Evolutionary conservation across 768 basidiomycete species (phyloP).

Genomic region (Leucogyrophana mollusca): DNA sequence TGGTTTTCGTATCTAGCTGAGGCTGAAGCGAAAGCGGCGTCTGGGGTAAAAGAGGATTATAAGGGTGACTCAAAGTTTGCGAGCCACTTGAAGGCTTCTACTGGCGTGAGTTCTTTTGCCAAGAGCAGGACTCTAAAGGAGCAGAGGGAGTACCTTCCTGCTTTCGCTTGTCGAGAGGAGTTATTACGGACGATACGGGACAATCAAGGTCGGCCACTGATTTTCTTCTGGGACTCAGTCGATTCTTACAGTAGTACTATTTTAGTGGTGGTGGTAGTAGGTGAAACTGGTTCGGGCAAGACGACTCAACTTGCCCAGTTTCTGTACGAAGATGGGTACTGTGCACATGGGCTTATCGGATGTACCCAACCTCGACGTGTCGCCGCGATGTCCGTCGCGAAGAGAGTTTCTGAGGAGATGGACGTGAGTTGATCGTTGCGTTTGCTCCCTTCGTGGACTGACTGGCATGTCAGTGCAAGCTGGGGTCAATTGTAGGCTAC

Average conservation of each 20-base stretch:
- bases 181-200: conserved; percentile 85
- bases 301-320: conserved; percentile 96
- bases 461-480: conserved; percentile 60
- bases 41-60: conserved; percentile 64
- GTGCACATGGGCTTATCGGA: conserved; percentile 84
- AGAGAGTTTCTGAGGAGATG: conserved; percentile 99
- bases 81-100: conserved; percentile 79
- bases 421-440: conserved; percentile 53
- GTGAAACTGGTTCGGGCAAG: conserved; percentile 99
- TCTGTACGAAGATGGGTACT: conserved; percentile 96
- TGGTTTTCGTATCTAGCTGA: conserved; percentile 44
- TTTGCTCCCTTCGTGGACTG: conserved; percentile 1
- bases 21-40: conserved; percentile 46
- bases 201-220: conserved; percentile 75
- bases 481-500: conserved; percentile 91
- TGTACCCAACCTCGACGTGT: conserved; percentile 99
- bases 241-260: not conserved
- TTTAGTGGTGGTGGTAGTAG: conserved; percentile 89
- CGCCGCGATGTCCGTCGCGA: conserved; percentile 99
- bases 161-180: conserved; percentile 96
- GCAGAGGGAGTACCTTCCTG: conserved; percentile 95
- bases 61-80: conserved; percentile 98
- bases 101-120: conserved; percentile 81
- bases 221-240: not conserved
- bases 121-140: conserved; percentile 83